phyloP scores from a whole-genome alignment of 2,329 filamentous ascomycete species.

The Scopulariopsis brevicaulis region DNA sequence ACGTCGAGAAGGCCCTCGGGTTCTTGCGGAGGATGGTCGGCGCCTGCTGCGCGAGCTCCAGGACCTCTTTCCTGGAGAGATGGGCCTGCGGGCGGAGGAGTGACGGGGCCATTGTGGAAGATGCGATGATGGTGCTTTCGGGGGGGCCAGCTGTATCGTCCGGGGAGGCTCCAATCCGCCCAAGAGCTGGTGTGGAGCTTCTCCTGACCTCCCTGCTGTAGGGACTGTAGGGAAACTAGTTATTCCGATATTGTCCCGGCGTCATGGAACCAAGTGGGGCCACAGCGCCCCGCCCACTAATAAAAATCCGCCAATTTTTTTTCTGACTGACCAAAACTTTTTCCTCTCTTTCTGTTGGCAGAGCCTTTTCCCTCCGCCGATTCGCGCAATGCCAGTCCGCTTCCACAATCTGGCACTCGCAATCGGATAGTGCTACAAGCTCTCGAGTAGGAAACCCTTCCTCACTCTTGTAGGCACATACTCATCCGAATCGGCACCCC shows the following conservation, averaged over 20 bases:
- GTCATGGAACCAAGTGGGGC: neutral
- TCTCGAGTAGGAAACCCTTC: neutral
- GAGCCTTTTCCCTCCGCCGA: slow-evolving; percentile 3
- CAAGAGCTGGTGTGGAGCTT: neutral
- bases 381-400: neutral
- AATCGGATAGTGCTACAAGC: neutral
- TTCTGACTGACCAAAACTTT: slow-evolving; percentile 4
- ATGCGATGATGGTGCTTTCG: neutral
- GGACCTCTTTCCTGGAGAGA: slow-evolving; percentile 41
- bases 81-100: slow-evolving; percentile 45
- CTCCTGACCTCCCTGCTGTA: neutral
- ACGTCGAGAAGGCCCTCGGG: slow-evolving; percentile 41
- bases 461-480: slow-evolving; percentile 1
- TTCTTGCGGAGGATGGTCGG: slow-evolving; percentile 42
- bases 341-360: slow-evolving; percentile 2
- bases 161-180: neutral
- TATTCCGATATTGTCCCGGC: neutral
- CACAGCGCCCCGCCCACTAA: neutral
- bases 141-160: neutral
- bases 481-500: slow-evolving; percentile 6
- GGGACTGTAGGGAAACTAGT: neutral
- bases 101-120: slow-evolving; percentile 30
- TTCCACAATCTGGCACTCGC: neutral
- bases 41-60: slow-evolving; percentile 50
- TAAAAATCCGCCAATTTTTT: slow-evolving; percentile 1